Evolutionary conservation across 352 stramenopile species (phyloP).

Genomic region (Pythium rishiriense): DNA sequence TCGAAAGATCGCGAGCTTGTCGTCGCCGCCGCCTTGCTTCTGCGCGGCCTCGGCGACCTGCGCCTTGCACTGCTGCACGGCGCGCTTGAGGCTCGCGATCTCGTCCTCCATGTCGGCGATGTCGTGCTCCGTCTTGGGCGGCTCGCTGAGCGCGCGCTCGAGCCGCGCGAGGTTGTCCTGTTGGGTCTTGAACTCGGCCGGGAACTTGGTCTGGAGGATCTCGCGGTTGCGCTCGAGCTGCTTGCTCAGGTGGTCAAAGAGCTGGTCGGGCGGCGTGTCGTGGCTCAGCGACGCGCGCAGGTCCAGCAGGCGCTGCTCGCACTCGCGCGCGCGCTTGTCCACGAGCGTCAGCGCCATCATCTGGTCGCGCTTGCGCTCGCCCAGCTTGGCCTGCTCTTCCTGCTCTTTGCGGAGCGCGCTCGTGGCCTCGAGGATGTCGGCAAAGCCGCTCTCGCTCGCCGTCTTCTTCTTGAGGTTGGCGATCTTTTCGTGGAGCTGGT

Average conservation of each 20-base stretch:
- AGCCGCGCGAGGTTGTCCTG: conserved; percentile 80
- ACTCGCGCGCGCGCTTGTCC: conserved; percentile 79
- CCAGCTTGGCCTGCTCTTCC: conserved; percentile 92
- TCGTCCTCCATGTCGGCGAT: conserved; percentile 88
- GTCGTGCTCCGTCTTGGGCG: conserved; percentile 83
- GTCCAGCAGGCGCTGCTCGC: conserved; percentile 68
- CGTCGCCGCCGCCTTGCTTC: conserved; percentile 65
- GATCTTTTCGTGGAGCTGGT: conserved; percentile 92
- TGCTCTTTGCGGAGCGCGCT: conserved; percentile 92
- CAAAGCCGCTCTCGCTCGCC: conserved; percentile 75
- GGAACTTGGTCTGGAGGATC: conserved; percentile 70
- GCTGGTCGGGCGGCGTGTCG: conserved; percentile 80
- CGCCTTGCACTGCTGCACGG: conserved; percentile 65
- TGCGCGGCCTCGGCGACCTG: conserved; percentile 78
- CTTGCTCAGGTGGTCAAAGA: conserved; percentile 81
- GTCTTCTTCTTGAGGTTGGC: conserved; percentile 88
- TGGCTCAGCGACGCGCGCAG: conserved; percentile 70
- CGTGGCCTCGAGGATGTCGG: conserved; percentile 90
- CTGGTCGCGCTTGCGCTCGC: conserved; percentile 89
- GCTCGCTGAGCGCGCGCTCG: conserved; percentile 68
- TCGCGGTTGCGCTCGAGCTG: conserved; percentile 82
- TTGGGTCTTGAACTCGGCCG: conserved; percentile 68
- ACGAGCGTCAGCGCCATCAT: conserved; percentile 81
- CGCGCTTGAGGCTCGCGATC: conserved; percentile 53
- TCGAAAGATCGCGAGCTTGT: conserved; percentile 91